Base-by-base conservation (phyloP, 108 stramenopile genomes). In the Craspedostauros australis region DNA sequence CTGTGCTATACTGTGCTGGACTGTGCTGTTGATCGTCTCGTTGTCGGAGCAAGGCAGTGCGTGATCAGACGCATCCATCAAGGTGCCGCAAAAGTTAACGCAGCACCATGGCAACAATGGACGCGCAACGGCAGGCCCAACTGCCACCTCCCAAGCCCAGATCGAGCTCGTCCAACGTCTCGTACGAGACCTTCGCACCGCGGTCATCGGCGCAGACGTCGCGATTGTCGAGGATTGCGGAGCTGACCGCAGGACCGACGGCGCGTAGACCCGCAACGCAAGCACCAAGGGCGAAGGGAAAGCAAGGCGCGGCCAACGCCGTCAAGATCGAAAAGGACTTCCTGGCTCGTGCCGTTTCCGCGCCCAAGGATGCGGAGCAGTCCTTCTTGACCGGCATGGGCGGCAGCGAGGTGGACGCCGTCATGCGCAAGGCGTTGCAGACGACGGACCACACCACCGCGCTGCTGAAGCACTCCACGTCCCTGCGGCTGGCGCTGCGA, bases 181-280 rank as follows among this genome's bases (percentile, higher is more conserved):
- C 90, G 14, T 92, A 92, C 53, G 91, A 92, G 46, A 62, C 66
- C 14, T 92, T 68, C 68, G 91, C 91, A 1, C 91, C 91, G 0
- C 73, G 91, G 28, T 53, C 80, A 2, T 46, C 80, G 33, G 57
- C 71, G 3, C 84, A 86, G 57, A 62, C 83, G 11, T 41, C 64
- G 15, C 66, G 84, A 33, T 46, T 86, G 57, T 53, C 71, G 20
- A 62, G 80, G 12, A 67, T 91, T 41, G 84, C 79, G 1, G 77
- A 66, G 8, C 62, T 91, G 73, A 91, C 85, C 4, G 77, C 80
- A 3, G 85, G 88, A 20, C 90, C 83, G 18, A 56, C 41, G 1
- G 29, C 46, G 12, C 42, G 60, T 2, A n/a, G 25, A 39, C 39
- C 23, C 23, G 24, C 38, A 30, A 16, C 50, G 34, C 40, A 12